Evolutionary conservation across 345 rosid species (phyloP).

Genomic region (Cardamine occulta): DNA sequence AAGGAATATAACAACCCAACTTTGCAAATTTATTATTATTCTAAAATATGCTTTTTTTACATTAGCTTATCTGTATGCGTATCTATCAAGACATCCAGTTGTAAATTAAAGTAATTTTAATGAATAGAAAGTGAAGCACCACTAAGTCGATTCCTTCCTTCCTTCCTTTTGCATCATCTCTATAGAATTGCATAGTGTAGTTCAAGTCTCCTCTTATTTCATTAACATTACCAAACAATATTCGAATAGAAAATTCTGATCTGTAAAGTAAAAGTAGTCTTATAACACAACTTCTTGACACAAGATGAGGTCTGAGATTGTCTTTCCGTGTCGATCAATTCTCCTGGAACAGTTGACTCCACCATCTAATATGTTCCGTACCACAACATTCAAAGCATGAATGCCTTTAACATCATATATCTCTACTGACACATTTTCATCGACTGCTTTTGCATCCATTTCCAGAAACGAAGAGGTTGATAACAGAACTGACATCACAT

Average conservation of each 20-base stretch:
- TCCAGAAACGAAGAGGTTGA: conserved; percentile 52
- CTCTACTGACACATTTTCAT: conserved; percentile 62
- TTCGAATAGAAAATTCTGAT: neutral
- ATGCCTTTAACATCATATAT: conserved; percentile 76
- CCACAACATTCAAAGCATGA: conserved; percentile 71
- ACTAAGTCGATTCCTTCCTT: conserved; percentile 32
- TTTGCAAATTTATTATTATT: neutral
- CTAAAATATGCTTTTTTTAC: neutral
- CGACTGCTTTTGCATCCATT: conserved; percentile 42
- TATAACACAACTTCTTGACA: conserved; percentile 64
- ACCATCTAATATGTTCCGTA: conserved; percentile 79
- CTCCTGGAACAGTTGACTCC: conserved; percentile 93
- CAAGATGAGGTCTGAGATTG: conserved; percentile 75
- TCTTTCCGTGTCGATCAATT: conserved; percentile 87
- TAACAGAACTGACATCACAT: conserved; percentile 60
- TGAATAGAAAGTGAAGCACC: conserved; percentile 34
- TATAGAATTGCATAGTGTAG: conserved; percentile 6
- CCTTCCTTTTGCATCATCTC: neutral
- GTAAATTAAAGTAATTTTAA: conserved; percentile 16
- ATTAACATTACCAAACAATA: conserved; percentile 3
- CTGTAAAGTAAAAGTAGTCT: conserved; percentile 27
- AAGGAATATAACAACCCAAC: conserved; percentile 29
- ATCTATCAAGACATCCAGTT: conserved; percentile 30
- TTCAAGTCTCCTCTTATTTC: conserved; percentile 11
- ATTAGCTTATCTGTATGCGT: conserved; percentile 13